Evolutionary conservation across 2,329 filamentous ascomycete species (phyloP), one percentile per base, ranked within the genome.

Genomic region (Lachnum nothofagi): DNA sequence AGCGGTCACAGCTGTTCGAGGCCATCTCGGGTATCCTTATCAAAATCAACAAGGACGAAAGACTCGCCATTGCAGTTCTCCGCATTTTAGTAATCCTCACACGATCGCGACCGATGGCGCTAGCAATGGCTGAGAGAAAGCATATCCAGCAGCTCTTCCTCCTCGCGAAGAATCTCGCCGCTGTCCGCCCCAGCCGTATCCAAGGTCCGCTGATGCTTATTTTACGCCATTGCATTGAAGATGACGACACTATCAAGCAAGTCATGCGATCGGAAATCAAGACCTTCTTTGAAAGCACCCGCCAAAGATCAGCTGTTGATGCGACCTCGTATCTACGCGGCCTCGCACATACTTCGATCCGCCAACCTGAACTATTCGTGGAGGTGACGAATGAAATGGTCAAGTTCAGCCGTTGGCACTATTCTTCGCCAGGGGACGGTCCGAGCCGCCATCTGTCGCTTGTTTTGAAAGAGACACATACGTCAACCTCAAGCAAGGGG

Each of bases 211-310:
- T 67, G 25, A 85, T 97, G 78, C 79, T 91, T 10, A 85, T 96
- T 44, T 72, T 98, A 37, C 84, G 94, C 34, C 93, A 98, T 63
- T 85, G 98, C 56, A 81, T 97, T 46, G 93, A 98, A 68, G 94
- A 98, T 62, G 89, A 95, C 42, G 85, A 90, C 16, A 93, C 86
- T 2, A 78, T 97, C 52, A 88, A 87, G 57, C 88, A 96, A 64
- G 84, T 95, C 52, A 96, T 98, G 86, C 80, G 85, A 44, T 86
- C 84, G 23, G 91, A 97, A 65, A 94, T 98, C 60, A 82, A 83
- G 55, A 72, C 79, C n/a, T 83, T 80, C 60, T 88, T 96, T 57
- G 82, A 88, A 46, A 64, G 68, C 40, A 63, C 69, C 5, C 68
- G 69, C 19, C 67, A 76, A 29, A 72, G 68, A 37, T 78, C 85